phyloP scores from a whole-genome alignment of 345 rosid species.

The Eucalyptus pauciflora region DNA sequence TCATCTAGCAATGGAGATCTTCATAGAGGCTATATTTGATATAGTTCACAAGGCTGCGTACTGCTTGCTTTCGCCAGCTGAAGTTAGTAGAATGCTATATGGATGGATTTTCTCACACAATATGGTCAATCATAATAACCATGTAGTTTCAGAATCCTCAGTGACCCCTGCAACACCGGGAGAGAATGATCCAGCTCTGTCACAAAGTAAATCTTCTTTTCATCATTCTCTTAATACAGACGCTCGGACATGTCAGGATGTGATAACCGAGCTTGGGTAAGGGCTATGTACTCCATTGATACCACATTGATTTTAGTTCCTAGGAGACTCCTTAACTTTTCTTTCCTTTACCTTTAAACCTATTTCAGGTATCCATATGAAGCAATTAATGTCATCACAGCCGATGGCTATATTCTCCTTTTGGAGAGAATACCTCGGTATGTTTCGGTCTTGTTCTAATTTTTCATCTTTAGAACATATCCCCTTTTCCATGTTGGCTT shows the following conservation, averaged over 20 bases:
- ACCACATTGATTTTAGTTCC: neutral
- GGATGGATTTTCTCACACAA: slow-evolving; percentile 42
- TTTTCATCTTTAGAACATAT: neutral
- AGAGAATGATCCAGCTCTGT: slow-evolving; percentile 42
- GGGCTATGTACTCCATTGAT: neutral
- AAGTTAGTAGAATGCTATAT: slow-evolving; percentile 20
- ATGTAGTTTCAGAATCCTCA: slow-evolving; percentile 8
- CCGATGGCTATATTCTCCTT: slow-evolving; percentile 91
- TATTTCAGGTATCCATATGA: slow-evolving; percentile 77
- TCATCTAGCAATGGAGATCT: slow-evolving; percentile 83
- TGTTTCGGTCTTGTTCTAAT: neutral
- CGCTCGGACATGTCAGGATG: slow-evolving; percentile 90
- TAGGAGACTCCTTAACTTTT: neutral
- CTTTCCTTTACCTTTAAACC: neutral
- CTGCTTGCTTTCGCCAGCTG: slow-evolving; percentile 63
- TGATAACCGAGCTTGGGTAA: slow-evolving; percentile 95
- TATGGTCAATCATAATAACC: neutral
- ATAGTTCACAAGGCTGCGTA: slow-evolving; percentile 66
- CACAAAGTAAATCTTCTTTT: slow-evolving; percentile 37
- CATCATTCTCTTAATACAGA: slow-evolving; percentile 75
- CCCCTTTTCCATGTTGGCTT: slow-evolving; percentile 3
- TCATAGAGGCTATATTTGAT: slow-evolving; percentile 74
- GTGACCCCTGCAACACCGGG: slow-evolving; percentile 54
- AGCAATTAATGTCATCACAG: slow-evolving; percentile 81
- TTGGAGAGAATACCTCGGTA: slow-evolving; percentile 97